phyloP scores from a whole-genome alignment of 2,329 filamentous ascomycete genomes.

The Curvularia hawaiiensis region DNA sequence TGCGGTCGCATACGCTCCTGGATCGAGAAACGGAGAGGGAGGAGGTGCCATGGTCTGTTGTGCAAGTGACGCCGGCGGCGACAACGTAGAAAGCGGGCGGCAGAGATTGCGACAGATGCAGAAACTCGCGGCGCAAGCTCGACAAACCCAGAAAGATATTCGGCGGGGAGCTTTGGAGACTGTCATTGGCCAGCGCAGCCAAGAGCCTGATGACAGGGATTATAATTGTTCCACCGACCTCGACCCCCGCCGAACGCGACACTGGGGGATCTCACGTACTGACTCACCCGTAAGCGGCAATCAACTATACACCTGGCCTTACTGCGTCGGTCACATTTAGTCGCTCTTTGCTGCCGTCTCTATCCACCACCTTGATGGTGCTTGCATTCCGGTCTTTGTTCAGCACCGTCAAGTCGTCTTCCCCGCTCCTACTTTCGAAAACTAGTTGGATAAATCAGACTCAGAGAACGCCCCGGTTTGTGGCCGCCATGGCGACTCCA shows the following conservation, averaged over 20 bases:
- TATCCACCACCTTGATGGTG: slow-evolving; percentile 39
- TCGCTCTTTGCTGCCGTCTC: slow-evolving; percentile 22
- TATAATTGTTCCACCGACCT: slow-evolving; percentile 3
- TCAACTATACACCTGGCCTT: slow-evolving; percentile 21
- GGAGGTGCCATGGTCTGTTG: slow-evolving; percentile 27
- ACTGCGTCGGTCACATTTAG: slow-evolving; percentile 12
- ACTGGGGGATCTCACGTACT: slow-evolving; percentile 16
- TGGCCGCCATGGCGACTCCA: slow-evolving; percentile 41
- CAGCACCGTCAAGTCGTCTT: slow-evolving; percentile 31
- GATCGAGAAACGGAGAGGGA: slow-evolving; percentile 78
- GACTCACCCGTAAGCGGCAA: slow-evolving; percentile 30
- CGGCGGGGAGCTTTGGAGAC: slow-evolving; percentile 32
- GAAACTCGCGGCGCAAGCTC: slow-evolving; percentile 8
- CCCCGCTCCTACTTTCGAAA: slow-evolving; percentile 28
- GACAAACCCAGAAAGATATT: slow-evolving; percentile 21
- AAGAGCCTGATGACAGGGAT: slow-evolving; percentile 31
- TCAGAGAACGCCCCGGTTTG: slow-evolving; percentile 10
- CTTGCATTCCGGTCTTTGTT: slow-evolving; percentile 33
- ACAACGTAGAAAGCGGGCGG: background rate
- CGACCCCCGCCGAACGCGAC: slow-evolving; percentile 18
- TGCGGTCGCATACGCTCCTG: slow-evolving; percentile 64
- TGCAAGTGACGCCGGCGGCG: background rate
- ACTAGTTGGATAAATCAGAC: slow-evolving; percentile 13
- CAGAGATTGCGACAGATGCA: slow-evolving; percentile 3
- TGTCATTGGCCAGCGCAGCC: slow-evolving; percentile 35